phyloP scores from a whole-genome alignment of 441 rosid genomes.

The Breynia disticha region DNA sequence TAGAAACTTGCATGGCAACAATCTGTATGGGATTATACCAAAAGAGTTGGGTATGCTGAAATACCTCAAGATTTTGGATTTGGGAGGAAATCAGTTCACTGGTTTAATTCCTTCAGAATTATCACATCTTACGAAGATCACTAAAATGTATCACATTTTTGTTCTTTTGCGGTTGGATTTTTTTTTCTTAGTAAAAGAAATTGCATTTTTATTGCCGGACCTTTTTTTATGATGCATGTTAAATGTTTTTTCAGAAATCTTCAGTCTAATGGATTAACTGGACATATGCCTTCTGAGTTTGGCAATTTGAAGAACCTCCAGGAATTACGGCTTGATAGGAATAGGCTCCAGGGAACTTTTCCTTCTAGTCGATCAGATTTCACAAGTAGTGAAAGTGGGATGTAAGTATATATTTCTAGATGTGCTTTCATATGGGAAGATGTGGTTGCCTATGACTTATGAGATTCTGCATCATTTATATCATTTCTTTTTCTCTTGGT shows the following conservation, averaged over 20 bases:
- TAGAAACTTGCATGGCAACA: constrained; percentile 68
- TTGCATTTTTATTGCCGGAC: not conserved
- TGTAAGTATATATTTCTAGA: constrained; percentile 37
- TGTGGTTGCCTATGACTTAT: too few relatives aligned
- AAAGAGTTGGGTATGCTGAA: constrained; percentile 76
- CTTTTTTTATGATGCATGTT: constrained; percentile 10
- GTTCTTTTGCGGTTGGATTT: not conserved
- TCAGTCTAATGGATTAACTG: constrained; percentile 81
- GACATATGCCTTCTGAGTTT: constrained; percentile 61
- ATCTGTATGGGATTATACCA: constrained; percentile 65
- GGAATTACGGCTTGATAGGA: constrained; percentile 73
- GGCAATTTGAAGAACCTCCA: constrained; percentile 58
- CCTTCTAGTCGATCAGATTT: constrained; percentile 39
- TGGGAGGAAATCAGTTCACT: constrained; percentile 71
- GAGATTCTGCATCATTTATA: too few relatives aligned
- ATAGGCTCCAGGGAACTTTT: constrained; percentile 75
- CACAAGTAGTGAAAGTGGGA: constrained; percentile 31
- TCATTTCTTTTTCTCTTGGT: too few relatives aligned
- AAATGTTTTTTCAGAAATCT: constrained; percentile 53
- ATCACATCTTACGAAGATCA: constrained; percentile 45
- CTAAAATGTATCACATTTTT: constrained; percentile 33
- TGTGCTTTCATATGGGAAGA: too few relatives aligned
- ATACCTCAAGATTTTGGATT: constrained; percentile 67
- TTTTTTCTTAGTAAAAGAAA: constrained; percentile 1
- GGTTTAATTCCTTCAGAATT: constrained; percentile 87